Evolutionary conservation across 192 early-diverging fungal genomes (phyloP).

Genomic region (Mortierella hygrophila): DNA sequence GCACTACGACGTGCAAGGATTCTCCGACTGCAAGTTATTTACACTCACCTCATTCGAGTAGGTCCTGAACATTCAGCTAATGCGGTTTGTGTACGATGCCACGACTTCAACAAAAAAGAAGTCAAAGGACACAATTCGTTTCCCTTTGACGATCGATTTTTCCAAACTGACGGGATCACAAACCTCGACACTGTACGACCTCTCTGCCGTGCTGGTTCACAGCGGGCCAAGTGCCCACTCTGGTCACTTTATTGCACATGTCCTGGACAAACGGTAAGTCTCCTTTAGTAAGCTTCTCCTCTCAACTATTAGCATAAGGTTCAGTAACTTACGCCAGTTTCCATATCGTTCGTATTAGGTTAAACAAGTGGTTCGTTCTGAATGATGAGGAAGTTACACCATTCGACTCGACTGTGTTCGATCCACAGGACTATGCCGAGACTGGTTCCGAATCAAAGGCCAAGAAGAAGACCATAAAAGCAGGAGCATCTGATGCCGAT

Average conservation of each 20-base stretch:
- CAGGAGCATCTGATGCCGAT: conserved; percentile 1
- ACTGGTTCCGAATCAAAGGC: background rate
- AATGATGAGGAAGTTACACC: conserved; percentile 58
- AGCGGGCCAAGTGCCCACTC: conserved; percentile 57
- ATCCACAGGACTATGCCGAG: conserved; percentile 29
- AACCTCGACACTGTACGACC: conserved; percentile 30
- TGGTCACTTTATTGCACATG: conserved; percentile 57
- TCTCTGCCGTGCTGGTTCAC: conserved; percentile 56
- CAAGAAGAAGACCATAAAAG: conserved; percentile 16
- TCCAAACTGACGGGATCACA: conserved; percentile 21
- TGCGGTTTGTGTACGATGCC: conserved; percentile 56
- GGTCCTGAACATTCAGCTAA: conserved; percentile 56
- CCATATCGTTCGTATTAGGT: conserved; percentile 14
- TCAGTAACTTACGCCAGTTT: background rate
- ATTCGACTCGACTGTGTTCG: conserved; percentile 39
- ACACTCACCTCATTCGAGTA: background rate
- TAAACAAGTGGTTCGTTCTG: conserved; percentile 52
- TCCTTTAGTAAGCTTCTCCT: background rate
- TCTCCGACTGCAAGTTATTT: background rate
- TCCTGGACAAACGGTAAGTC: conserved; percentile 39
- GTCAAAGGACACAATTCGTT: conserved; percentile 43
- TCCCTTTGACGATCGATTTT: conserved; percentile 49
- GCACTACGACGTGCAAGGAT: background rate
- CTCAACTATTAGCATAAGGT: background rate
- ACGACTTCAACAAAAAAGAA: conserved; percentile 53